Evolutionary conservation across 257 asterid genomes (phyloP).

Genomic region (Solanum rostratum): DNA sequence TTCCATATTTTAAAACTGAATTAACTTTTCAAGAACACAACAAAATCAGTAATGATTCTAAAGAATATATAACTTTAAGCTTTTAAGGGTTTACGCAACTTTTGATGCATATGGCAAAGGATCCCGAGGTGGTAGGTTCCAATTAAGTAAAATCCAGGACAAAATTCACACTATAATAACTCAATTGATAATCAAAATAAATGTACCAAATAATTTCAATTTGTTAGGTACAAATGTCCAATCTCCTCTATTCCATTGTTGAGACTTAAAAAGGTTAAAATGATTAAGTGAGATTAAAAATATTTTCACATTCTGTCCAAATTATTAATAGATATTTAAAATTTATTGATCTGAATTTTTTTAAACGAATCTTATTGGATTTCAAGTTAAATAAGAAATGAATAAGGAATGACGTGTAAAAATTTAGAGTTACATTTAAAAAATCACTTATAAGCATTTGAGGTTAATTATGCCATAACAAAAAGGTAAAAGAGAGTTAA

Average conservation of each 20-base stretch:
- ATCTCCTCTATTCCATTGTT: neutral
- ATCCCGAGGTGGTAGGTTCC: neutral
- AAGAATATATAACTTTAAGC: neutral
- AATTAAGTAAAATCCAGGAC: neutral
- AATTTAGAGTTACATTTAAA: neutral
- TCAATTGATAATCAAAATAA: neutral
- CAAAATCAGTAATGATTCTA: neutral
- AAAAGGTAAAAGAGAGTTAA: neutral
- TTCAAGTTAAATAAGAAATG: neutral
- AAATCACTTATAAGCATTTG: neutral
- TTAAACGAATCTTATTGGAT: neutral
- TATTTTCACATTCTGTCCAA: neutral
- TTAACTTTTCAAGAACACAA: neutral
- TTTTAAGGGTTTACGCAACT: neutral
- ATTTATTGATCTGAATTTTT: neutral
- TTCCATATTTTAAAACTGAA: neutral
- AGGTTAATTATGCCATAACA: neutral
- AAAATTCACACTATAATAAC: neutral
- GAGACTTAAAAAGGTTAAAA: neutral
- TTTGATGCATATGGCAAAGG: neutral
- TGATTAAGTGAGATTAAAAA: neutral
- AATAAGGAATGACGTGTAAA: neutral
- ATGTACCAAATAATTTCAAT: neutral
- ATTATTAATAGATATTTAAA: neutral
- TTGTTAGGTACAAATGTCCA: neutral